Evolutionary conservation across 768 basidiomycete species (phyloP).

Genomic region (Suillus variegatus): DNA sequence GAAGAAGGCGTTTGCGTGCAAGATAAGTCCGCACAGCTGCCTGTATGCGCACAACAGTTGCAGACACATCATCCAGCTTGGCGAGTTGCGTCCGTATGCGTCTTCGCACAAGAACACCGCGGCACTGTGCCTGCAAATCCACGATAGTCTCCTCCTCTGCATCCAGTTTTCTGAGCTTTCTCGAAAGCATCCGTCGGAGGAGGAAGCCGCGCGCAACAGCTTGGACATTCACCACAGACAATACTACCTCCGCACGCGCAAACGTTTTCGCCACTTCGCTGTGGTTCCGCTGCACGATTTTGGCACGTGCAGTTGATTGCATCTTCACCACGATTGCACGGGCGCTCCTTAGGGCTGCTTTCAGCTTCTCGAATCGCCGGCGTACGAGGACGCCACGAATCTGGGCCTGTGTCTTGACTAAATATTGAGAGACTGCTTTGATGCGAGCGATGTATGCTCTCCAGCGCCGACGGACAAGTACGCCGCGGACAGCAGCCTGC

Average conservation of each 20-base stretch:
- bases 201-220: slow-evolving; percentile 71
- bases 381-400: slow-evolving; percentile 79
- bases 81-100: slow-evolving; percentile 70
- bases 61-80: slow-evolving; percentile 72
- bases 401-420: slow-evolving; percentile 79
- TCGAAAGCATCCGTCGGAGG: slow-evolving; percentile 42
- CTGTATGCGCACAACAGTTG: slow-evolving; percentile 76
- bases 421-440: slow-evolving; percentile 43
- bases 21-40: slow-evolving; percentile 79
- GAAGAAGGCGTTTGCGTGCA: slow-evolving; percentile 72
- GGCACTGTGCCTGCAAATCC: slow-evolving; percentile 73
- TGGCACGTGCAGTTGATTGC: slow-evolving; percentile 79
- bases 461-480: slow-evolving; percentile 62
- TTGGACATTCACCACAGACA: slow-evolving; percentile 70
- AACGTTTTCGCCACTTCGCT: slow-evolving; percentile 71
- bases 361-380: slow-evolving; percentile 61
- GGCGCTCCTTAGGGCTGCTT: slow-evolving; percentile 61
- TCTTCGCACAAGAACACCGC: slow-evolving; percentile 74
- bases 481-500: slow-evolving; percentile 68
- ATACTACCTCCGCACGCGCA: slow-evolving; percentile 50
- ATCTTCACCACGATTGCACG: slow-evolving; percentile 63
- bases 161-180: slow-evolving; percentile 41
- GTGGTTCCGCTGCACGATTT: slow-evolving; percentile 61
- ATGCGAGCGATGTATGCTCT: slow-evolving; percentile 45
- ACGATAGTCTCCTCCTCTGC: slow-evolving; percentile 44